phyloP scores from a whole-genome alignment of 2,329 filamentous ascomycete species.

The Sporothrix globosa region DNA sequence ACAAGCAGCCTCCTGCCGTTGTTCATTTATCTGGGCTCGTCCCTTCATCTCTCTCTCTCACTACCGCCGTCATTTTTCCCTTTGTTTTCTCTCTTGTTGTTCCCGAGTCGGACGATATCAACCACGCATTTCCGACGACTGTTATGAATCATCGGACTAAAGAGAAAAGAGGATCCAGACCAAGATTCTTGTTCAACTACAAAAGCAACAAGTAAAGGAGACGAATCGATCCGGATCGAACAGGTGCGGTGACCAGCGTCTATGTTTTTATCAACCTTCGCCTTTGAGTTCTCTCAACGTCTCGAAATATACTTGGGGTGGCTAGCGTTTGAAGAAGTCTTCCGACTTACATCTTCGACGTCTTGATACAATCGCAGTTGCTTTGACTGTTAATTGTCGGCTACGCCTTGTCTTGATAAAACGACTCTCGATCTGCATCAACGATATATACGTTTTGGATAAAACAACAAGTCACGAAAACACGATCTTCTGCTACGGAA shows the following conservation, averaged over 20 bases:
- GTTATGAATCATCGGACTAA: slow-evolving; percentile 18
- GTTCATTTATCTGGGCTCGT: slow-evolving; percentile 22
- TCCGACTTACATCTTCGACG: not conserved
- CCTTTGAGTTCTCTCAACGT: not conserved
- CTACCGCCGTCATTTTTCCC: not conserved
- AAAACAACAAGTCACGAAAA: not conserved
- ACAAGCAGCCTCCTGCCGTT: not conserved
- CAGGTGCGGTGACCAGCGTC: not conserved
- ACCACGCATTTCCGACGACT: not conserved
- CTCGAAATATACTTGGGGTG: not conserved
- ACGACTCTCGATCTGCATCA: not conserved
- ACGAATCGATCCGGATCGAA: not conserved
- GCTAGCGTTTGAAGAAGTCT: not conserved
- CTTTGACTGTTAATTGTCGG: not conserved
- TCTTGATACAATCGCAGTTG: not conserved
- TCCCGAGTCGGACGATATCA: not conserved
- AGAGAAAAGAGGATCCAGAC: not conserved
- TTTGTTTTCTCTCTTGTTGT: not conserved
- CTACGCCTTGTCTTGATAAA: not conserved
- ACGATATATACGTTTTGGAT: not conserved
- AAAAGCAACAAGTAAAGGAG: not conserved
- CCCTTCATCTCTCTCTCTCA: not conserved
- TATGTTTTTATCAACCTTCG: not conserved
- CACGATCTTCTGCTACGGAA: not conserved
- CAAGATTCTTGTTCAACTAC: slow-evolving; percentile 19